phyloP scores from a whole-genome alignment of 202 grass and related monocot species.

The Setaria italica region DNA sequence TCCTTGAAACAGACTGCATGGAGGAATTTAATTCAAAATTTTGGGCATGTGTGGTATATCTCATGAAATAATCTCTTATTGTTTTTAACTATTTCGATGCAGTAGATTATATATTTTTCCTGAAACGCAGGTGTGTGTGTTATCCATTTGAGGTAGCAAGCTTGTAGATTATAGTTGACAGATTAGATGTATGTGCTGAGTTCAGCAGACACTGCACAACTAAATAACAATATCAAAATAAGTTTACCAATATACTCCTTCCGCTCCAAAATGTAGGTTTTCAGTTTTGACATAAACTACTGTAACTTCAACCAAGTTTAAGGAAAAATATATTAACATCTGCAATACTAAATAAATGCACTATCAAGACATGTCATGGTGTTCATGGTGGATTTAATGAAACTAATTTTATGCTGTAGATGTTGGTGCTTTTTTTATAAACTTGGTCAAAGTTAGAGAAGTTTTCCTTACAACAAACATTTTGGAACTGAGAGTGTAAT shows the following conservation, averaged over 20 bases:
- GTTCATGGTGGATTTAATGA: neutral
- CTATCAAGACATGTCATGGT: neutral
- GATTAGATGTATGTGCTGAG: neutral
- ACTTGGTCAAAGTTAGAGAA: neutral
- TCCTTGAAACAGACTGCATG: neutral
- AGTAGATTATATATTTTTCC: neutral
- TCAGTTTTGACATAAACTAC: neutral
- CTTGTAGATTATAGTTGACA: neutral
- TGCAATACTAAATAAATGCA: neutral
- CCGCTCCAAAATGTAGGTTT: neutral
- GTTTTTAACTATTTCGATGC: neutral
- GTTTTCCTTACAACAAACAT: neutral
- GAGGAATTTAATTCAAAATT: neutral
- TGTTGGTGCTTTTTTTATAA: neutral
- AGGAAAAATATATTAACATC: neutral
- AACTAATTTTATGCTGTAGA: neutral
- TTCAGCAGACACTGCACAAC: neutral
- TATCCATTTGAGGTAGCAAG: slow-evolving; percentile 20
- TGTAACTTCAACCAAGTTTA: neutral
- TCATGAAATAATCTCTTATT: slow-evolving; percentile 6
- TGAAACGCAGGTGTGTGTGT: neutral
- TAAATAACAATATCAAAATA: slow-evolving; percentile 2
- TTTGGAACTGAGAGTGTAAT: neutral
- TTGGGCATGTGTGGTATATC: slow-evolving; percentile 6
- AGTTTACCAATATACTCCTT: neutral